Conservation (phyloP, 2,329 filamentous ascomycete genomes). For the Lachnellula occidentalis region DNA sequence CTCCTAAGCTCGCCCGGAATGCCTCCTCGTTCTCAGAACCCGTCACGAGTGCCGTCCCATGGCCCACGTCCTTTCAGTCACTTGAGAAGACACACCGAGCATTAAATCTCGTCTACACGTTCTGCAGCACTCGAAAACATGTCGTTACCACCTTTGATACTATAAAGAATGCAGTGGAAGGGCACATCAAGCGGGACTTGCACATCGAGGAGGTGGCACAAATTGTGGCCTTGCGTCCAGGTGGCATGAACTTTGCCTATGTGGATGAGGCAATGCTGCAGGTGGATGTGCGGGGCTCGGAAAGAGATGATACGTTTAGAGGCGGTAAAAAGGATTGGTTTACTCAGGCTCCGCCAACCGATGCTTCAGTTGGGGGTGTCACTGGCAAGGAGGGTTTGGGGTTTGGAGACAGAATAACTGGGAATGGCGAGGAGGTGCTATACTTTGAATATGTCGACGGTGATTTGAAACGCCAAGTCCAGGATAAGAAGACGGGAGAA, state of each 20-base stretch:
- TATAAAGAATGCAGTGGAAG: conserved; percentile 77
- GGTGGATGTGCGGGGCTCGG: conserved; percentile 67
- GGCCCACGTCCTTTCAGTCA: conserved; percentile 69
- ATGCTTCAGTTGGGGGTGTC: conserved; percentile 52
- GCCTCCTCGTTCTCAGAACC: conserved; percentile 21
- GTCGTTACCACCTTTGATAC: conserved; percentile 88
- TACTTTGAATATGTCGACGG: conserved; percentile 92
- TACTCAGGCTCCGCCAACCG: conserved; percentile 44
- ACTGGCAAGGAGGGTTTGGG: conserved; percentile 43
- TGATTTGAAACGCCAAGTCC: conserved; percentile 77
- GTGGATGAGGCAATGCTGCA: conserved; percentile 80
- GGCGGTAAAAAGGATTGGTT: conserved; percentile 47
- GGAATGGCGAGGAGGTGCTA: conserved; percentile 60
- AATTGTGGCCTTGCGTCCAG: conserved; percentile 71
- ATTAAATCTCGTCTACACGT: conserved; percentile 88
- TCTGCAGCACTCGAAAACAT: conserved; percentile 89
- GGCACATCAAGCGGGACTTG: conserved; percentile 68
- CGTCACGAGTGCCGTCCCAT: conserved; percentile 36
- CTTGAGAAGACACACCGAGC: conserved; percentile 76
- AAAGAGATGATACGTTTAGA: conserved; percentile 60
- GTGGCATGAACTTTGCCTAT: conserved; percentile 76
- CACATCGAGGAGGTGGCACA: conserved; percentile 74
- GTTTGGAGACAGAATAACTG: conserved; percentile 27
- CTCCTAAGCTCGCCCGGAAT: conserved; percentile 19
- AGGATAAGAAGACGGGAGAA: conserved; percentile 67